Evolutionary conservation across 1,139 yeast genomes (phyloP).

Genomic region (Lodderomyces pseudojiufengensis): DNA sequence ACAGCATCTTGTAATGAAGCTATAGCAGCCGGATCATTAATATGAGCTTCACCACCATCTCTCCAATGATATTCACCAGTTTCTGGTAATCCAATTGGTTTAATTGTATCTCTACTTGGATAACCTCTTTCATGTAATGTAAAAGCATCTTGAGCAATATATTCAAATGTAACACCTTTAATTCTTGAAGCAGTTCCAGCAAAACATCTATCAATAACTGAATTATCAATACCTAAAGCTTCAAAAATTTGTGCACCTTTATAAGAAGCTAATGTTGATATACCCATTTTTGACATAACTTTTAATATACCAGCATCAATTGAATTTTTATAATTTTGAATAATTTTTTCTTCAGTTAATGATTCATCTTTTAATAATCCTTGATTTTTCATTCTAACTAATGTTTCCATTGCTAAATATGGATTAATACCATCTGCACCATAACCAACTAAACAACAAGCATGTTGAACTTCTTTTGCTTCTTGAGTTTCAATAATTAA

Average conservation of each 20-base stretch:
- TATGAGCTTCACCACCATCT: conserved; percentile 96
- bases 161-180: conserved; percentile 91
- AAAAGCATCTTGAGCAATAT: conserved; percentile 94
- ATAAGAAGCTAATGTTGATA: conserved; percentile 93
- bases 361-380: conserved; percentile 61
- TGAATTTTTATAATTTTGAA: conserved; percentile 76
- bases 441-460: conserved; percentile 90
- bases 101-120: conserved; percentile 70
- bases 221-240: conserved; percentile 91
- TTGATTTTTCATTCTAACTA: conserved; percentile 80
- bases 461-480: conserved; percentile 96
- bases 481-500: conserved; percentile 90
- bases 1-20: conserved; percentile 97
- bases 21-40: conserved; percentile 92
- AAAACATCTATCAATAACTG: conserved; percentile 93
- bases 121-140: conserved; percentile 89
- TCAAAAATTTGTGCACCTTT: conserved; percentile 99
- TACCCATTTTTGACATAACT: conserved; percentile 99
- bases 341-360: conserved; percentile 54
- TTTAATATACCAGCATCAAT: conserved; percentile 88
- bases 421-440: conserved; percentile 98
- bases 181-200: conserved; percentile 98
- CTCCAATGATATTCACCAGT: conserved; percentile 98
- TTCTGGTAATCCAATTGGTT: conserved; percentile 79
- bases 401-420: conserved; percentile 86